Conservation (phyloP, 495 filamentous ascomycete genomes). For the Hyaloscypha finlandica region DNA sequence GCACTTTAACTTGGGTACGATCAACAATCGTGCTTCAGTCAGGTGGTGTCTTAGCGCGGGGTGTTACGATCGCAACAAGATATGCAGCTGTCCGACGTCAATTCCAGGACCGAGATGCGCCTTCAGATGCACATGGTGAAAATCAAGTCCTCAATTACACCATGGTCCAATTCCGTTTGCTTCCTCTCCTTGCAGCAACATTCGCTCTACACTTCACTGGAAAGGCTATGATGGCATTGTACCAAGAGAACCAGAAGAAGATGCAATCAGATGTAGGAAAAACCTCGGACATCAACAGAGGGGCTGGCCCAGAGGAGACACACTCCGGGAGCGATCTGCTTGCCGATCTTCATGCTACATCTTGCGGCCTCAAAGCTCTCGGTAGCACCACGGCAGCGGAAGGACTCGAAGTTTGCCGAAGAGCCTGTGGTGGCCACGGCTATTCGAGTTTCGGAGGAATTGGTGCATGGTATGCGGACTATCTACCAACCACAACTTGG, state of each 20-base stretch:
- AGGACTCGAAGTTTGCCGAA: constrained; percentile 68
- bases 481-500: constrained; percentile 68
- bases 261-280: constrained; percentile 48
- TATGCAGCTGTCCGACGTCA: constrained; percentile 70
- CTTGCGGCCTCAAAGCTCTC: constrained; percentile 71
- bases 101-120: constrained; percentile 68
- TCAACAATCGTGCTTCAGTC: constrained; percentile 69
- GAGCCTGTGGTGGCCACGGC: constrained; percentile 75
- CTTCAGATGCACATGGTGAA: constrained; percentile 48
- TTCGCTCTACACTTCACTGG: constrained; percentile 77
- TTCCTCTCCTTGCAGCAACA: constrained; percentile 70
- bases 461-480: constrained; percentile 62
- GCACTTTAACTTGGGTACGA: constrained; percentile 72
- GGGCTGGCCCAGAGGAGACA: constrained; percentile 67
- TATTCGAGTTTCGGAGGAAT: constrained; percentile 71
- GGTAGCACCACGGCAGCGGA: constrained; percentile 67
- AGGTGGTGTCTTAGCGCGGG: constrained; percentile 67
- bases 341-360: constrained; percentile 73
- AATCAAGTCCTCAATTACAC: constrained; percentile 75
- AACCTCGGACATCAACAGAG: constrained; percentile 45
- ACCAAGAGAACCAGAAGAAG: constrained; percentile 62
- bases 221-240: constrained; percentile 65
- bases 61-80: constrained; percentile 72
- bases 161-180: constrained; percentile 71
- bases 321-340: constrained; percentile 64